These are phyloP conservation scores for Lactarius pseudohatsudake DNA, from an alignment of 768 basidiomycete species.

Conservation along the genomic window DNA sequence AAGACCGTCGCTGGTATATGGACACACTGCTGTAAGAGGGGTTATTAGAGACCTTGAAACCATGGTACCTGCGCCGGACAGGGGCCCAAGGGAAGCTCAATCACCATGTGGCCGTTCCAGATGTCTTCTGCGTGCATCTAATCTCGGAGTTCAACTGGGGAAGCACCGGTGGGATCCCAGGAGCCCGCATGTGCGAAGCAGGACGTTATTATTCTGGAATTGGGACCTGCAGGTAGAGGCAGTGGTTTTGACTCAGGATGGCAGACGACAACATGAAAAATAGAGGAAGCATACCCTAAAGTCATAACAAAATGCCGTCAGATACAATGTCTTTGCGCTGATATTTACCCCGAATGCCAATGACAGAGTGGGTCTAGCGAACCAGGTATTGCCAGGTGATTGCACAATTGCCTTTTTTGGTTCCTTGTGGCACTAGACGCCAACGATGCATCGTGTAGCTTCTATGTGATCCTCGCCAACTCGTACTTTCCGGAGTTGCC, in stretches of 20 bases:
- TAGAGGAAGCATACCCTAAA: background rate
- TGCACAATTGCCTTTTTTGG: background rate
- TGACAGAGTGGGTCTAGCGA: background rate
- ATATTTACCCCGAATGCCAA: background rate
- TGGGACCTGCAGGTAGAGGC: background rate
- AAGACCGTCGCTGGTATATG: background rate
- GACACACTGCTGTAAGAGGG: background rate
- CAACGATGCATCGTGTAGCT: background rate
- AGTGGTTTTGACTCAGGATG: slow-evolving; percentile 1
- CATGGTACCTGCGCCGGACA: slow-evolving; percentile 5
- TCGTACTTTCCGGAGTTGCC: background rate
- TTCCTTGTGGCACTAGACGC: background rate
- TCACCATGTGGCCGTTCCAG: background rate
- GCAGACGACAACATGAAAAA: background rate
- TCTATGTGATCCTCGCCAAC: background rate
- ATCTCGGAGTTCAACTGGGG: slow-evolving; percentile 5
- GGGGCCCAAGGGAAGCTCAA: background rate
- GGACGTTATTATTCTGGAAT: background rate
- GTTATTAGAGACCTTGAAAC: slow-evolving; percentile 1
- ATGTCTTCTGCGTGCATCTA: background rate
- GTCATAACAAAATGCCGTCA: background rate
- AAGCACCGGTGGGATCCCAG: slow-evolving; percentile 11
- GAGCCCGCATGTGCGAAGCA: background rate
- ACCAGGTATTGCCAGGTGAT: background rate
- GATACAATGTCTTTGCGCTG: background rate